phyloP scores from a whole-genome alignment of 1,284 basidiomycete genomes.

The Fomitopsis betulina region DNA sequence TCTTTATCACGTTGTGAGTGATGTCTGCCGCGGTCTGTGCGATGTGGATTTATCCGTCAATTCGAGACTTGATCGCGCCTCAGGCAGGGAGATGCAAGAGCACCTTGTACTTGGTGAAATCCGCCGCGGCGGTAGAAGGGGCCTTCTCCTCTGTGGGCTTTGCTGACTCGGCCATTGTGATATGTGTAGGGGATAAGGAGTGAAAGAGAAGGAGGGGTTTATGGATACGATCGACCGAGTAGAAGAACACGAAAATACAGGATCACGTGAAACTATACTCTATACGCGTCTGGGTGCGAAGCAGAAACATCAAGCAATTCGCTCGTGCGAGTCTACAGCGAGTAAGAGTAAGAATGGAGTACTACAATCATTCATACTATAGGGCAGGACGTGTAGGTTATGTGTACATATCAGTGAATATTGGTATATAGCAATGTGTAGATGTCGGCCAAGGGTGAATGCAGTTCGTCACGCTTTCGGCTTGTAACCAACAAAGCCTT shows the following conservation, averaged over 20 bases:
- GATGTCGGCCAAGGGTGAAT: not conserved
- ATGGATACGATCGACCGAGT: conserved; percentile 2
- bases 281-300: not conserved
- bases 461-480: conserved; percentile 4
- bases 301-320: no score
- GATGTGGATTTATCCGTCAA: not conserved
- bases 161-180: conserved; percentile 48
- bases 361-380: not conserved
- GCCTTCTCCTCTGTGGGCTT: conserved; percentile 24
- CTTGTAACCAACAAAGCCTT: conserved; percentile 40
- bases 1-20: conserved; percentile 82
- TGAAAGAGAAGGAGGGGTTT: not conserved
- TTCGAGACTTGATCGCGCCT: not conserved
- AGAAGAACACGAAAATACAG: conserved; percentile 19
- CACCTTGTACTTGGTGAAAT: conserved; percentile 83
- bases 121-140: conserved; percentile 55
- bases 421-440: not conserved
- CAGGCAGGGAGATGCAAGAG: conserved; percentile 13
- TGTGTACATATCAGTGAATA: not conserved
- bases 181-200: not conserved
- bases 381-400: no score
- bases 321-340: no score
- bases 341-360: not conserved
- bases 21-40: conserved; percentile 84
- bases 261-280: conserved; percentile 1